Evolutionary conservation across 106 monocot genomes (phyloP).

Genomic region (Dendrobium chrysotoxum): DNA sequence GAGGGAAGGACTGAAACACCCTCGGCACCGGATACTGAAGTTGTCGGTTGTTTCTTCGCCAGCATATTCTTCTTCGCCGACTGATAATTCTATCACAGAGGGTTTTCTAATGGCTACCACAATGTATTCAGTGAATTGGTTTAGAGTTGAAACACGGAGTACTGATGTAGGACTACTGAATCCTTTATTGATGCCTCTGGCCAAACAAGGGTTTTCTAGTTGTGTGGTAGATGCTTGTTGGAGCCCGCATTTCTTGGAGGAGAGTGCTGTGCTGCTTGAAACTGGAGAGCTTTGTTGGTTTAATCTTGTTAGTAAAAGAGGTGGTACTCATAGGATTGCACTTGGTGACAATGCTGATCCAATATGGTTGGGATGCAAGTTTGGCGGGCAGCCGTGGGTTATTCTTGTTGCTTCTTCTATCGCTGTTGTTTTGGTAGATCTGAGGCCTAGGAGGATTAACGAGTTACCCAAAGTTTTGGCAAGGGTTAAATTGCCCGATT

Average conservation of each 20-base stretch:
- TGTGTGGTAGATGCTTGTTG: conserved; percentile 59
- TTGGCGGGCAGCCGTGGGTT: conserved; percentile 56
- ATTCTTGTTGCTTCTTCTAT: conserved; percentile 31
- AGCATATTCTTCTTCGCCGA: not conserved
- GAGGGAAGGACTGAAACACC: conserved; percentile 36
- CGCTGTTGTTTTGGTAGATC: conserved; percentile 31
- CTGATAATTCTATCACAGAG: conserved; percentile 7
- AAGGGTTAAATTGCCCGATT: conserved; percentile 7
- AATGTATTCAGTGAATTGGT: conserved; percentile 75
- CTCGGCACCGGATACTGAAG: conserved; percentile 39
- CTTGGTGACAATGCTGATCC: conserved; percentile 13
- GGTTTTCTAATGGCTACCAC: conserved; percentile 62
- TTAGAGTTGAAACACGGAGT: conserved; percentile 39
- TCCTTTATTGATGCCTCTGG: conserved; percentile 32
- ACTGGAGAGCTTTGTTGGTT: conserved; percentile 62
- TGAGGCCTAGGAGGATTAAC: conserved; percentile 19
- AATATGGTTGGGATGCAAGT: conserved; percentile 60
- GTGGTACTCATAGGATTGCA: conserved; percentile 29
- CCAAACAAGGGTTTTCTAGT: conserved; percentile 45
- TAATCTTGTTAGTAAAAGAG: conserved; percentile 26
- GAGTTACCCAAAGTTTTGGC: conserved; percentile 26
- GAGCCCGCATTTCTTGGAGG: conserved; percentile 50
- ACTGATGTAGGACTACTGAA: not conserved
- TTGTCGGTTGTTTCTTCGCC: conserved; percentile 18
- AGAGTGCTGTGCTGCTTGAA: conserved; percentile 57